Evolutionary conservation across 73 alveolate species (phyloP).

Genomic region (Paramecium biaurelia): DNA sequence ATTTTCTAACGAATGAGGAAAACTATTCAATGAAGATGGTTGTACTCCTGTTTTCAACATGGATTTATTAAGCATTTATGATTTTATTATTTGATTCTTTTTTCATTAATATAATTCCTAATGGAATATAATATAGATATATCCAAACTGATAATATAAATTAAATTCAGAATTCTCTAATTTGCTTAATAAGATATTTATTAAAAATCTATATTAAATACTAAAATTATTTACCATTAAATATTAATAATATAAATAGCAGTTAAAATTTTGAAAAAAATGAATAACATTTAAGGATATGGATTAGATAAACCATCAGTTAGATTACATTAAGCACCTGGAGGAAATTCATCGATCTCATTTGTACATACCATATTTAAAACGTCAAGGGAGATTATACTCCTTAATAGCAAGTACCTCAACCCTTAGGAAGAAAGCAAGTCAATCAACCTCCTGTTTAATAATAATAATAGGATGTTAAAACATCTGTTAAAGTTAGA

Average conservation of each 20-base stretch:
- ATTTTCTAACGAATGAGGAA: too few relatives aligned
- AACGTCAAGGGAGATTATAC: constrained; percentile 12
- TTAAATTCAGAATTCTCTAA: background rate
- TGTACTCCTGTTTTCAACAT: too few relatives aligned
- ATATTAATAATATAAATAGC: background rate
- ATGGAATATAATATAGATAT: too few relatives aligned
- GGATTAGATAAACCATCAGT: constrained; percentile 26
- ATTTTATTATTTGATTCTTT: too few relatives aligned
- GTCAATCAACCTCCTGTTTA: constrained; percentile 31
- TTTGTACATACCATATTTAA: background rate
- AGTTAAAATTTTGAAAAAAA: background rate
- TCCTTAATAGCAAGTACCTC: background rate
- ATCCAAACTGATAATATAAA: too few relatives aligned
- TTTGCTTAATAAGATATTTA: background rate
- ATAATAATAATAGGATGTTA: background rate
- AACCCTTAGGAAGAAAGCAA: background rate
- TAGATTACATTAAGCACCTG: constrained; percentile 23
- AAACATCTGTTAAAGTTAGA: constrained; percentile 29
- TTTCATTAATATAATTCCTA: too few relatives aligned
- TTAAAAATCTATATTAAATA: background rate
- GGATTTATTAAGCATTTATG: too few relatives aligned
- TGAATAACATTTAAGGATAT: constrained; percentile 46
- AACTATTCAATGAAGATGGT: too few relatives aligned
- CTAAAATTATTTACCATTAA: background rate
- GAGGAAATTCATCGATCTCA: constrained; percentile 50